Evolutionary conservation across 257 asterid species (phyloP).

Genomic region (Primulina huaijiensis): DNA sequence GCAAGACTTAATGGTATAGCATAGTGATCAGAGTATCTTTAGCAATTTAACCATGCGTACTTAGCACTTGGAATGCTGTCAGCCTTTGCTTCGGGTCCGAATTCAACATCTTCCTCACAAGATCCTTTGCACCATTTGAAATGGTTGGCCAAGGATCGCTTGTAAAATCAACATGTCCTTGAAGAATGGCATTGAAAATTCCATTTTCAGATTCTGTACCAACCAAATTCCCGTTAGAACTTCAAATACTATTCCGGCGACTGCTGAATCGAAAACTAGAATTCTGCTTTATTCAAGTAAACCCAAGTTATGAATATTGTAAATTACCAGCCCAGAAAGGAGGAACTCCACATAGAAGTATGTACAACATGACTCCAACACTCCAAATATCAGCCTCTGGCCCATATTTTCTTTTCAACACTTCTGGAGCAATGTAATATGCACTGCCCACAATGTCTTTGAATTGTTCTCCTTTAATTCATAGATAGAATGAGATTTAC

Average conservation of each 20-base stretch:
- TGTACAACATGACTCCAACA: constrained; percentile 60
- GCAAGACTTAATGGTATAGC: background rate
- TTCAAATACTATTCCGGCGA: background rate
- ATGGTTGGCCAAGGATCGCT: constrained; percentile 64
- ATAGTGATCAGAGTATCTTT: background rate
- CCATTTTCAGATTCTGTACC: constrained; percentile 57
- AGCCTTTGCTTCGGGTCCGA: constrained; percentile 60
- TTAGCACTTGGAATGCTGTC: constrained; percentile 52
- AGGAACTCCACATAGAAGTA: constrained; percentile 66
- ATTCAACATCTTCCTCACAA: constrained; percentile 53
- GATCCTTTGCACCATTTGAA: constrained; percentile 60
- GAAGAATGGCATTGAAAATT: constrained; percentile 53
- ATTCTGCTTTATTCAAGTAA: background rate
- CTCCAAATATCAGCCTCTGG: constrained; percentile 73
- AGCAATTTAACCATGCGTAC: constrained; percentile 27
- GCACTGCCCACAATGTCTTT: constrained; percentile 70
- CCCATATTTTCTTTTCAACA: constrained; percentile 51
- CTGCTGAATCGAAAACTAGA: background rate
- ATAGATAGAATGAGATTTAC: constrained; percentile 4
- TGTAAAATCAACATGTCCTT: constrained; percentile 50
- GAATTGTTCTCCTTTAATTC: constrained; percentile 48
- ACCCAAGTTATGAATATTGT: background rate
- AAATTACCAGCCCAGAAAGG: constrained; percentile 66
- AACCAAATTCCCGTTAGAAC: background rate
- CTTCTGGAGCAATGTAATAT: constrained; percentile 67